Evolutionary conservation across 108 stramenopile genomes (phyloP), one percentile per base, ranked within the genome.

Genomic region (Cylindrotheca closterium): DNA sequence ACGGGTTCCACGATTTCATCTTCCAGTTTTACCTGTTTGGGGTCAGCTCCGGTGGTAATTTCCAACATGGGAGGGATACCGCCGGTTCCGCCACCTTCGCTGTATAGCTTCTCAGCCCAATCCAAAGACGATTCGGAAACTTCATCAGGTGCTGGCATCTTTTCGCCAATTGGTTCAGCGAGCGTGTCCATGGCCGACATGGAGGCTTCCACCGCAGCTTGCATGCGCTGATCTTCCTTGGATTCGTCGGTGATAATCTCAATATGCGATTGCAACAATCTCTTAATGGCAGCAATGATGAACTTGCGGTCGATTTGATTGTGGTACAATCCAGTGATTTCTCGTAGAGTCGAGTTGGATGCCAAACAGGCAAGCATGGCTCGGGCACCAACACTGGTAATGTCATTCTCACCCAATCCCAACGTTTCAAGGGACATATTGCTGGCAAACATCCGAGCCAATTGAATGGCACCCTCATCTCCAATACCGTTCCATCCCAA

Each of bases 261-360:
- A 24, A 67, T n/a, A 42, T 67, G 65, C 1, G 73, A 67, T 30
- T 74, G 65, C 31, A 74, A 30, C 47, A 74, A 50, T 26, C 73
- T 34, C 28, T 51, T 54, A 25, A 74, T 74, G 46, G 60, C 55
- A n/a, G 60, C 73, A 24, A 74, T 58, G 30, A 74, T 60, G 49
- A 74, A 74, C 49, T 74, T 74, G 18, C 73, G 65, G 37, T 74
- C 73, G 55, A 74, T 67, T n/a, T 62, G 58, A 34, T 74, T 74
- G 66, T 74, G 73, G 33, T 74, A 74, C n/a, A 74, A 51, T 3
- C 73, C 73, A 18, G 73, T 74, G 22, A 74, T 67, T 55, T 61
- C 60, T 21, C 53, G 51, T 30, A 74, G 33, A 2, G 54, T 62
- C 12, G 5, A 29, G 31, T 74, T 74, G 46, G 32, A 48, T 18